Evolutionary conservation across 2,329 filamentous ascomycete genomes (phyloP).

Genomic region (Fusarium sulawesiense): DNA sequence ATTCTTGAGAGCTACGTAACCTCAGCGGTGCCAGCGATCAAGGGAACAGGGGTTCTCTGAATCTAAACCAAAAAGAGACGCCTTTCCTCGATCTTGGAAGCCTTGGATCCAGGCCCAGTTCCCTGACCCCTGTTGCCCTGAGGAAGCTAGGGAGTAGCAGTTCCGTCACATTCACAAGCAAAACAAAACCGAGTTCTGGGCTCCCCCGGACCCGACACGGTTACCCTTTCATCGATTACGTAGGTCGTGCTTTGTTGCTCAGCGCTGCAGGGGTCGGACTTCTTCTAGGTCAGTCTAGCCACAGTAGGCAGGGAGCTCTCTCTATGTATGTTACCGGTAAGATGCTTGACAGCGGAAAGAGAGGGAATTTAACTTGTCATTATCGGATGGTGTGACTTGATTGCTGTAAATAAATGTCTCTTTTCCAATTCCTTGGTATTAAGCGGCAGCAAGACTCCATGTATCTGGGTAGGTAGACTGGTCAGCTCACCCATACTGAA

Average conservation of each 20-base stretch:
- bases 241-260: constrained; percentile 34
- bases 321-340: neutral
- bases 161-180: constrained; percentile 30
- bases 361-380: constrained; percentile 10
- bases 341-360: constrained; percentile 3
- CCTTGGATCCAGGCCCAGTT: constrained; percentile 5
- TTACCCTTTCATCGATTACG: constrained; percentile 37
- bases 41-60: constrained; percentile 30
- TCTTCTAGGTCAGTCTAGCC: neutral
- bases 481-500: neutral
- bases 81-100: constrained; percentile 36
- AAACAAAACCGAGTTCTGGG: constrained; percentile 22
- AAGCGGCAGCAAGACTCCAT: neutral
- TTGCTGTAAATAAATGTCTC: constrained; percentile 4
- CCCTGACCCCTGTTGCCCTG: constrained; percentile 17
- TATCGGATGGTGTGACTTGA: constrained; percentile 22
- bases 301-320: neutral
- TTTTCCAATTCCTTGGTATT: neutral
- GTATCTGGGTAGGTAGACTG: neutral
- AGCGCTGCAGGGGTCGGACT: constrained; percentile 39
- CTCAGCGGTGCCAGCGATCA: constrained; percentile 19
- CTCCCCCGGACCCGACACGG: constrained; percentile 28
- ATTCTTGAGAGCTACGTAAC: constrained; percentile 21
- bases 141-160: constrained; percentile 7
- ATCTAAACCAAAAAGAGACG: constrained; percentile 20